Percentiles rank a stretch among this genome's conserved stretches.
Evolutionary conservation across 257 asterid genomes (phyloP).

Genomic region (Solanum chaucha): DNA sequence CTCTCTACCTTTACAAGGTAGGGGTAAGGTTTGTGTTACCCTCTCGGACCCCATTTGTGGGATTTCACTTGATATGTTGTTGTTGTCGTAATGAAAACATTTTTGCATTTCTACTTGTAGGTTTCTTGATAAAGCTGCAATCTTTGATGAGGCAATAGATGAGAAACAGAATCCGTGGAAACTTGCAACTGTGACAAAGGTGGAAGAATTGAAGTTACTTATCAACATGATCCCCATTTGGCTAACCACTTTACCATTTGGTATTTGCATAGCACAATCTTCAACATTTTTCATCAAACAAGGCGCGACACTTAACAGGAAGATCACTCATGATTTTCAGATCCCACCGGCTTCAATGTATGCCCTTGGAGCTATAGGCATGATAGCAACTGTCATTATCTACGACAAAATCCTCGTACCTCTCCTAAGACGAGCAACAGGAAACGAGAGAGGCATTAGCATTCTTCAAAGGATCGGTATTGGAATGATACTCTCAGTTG

Average conservation of each 20-base stretch:
- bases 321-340: constrained; percentile 32
- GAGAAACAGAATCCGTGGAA: constrained; percentile 43
- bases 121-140: constrained; percentile 85
- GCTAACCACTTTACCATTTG: constrained; percentile 65
- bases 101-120: constrained; percentile 10
- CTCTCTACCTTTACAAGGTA: not conserved
- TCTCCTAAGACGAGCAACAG: constrained; percentile 37
- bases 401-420: constrained; percentile 60
- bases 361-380: constrained; percentile 51
- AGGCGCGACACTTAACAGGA: constrained; percentile 35
- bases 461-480: constrained; percentile 61
- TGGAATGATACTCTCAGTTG: constrained; percentile 51
- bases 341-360: constrained; percentile 70
- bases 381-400: constrained; percentile 57
- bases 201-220: constrained; percentile 62
- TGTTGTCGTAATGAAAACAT: not conserved
- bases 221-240: constrained; percentile 65
- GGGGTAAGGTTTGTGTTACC: not conserved
- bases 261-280: constrained; percentile 59
- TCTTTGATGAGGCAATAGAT: constrained; percentile 25
- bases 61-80: not conserved
- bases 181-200: constrained; percentile 43
- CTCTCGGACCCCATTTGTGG: too few relatives aligned
- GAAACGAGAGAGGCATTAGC: constrained; percentile 43
- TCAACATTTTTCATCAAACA: constrained; percentile 77